Conservation (phyloP, 345 rosid genomes). For the Heritiera littoralis region DNA sequence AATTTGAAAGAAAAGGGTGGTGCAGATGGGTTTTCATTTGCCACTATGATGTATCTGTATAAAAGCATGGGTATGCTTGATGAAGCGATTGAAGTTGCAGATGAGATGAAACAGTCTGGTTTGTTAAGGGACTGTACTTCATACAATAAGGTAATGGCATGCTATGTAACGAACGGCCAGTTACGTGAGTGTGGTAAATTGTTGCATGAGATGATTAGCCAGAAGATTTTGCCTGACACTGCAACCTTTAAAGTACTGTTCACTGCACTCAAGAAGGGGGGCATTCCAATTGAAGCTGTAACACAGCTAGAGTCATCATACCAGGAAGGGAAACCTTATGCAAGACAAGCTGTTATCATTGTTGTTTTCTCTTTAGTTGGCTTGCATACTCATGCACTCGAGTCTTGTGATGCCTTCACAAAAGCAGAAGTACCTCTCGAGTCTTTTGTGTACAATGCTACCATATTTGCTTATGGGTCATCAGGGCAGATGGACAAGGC, state of each 20-base stretch:
- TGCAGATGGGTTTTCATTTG: constrained; percentile 71
- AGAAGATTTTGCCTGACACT: constrained; percentile 59
- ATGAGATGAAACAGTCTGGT: constrained; percentile 78
- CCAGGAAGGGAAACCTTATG: constrained; percentile 64
- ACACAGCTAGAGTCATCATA: constrained; percentile 65
- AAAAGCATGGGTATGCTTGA: constrained; percentile 86
- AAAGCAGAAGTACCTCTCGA: constrained; percentile 46
- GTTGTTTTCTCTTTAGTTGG: constrained; percentile 70
- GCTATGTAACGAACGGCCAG: constrained; percentile 69
- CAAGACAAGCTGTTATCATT: constrained; percentile 58
- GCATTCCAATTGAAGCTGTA: constrained; percentile 72
- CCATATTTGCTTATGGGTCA: constrained; percentile 60
- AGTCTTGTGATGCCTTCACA: constrained; percentile 46
- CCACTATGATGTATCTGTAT: constrained; percentile 80
- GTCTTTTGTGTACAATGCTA: constrained; percentile 65
- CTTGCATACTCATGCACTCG: constrained; percentile 57
- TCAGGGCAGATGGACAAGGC: constrained; percentile 69
- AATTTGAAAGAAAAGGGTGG: constrained; percentile 53
- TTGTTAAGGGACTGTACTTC: constrained; percentile 59
- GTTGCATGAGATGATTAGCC: constrained; percentile 67
- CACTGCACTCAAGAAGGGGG: constrained; percentile 69
- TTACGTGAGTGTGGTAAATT: constrained; percentile 67
- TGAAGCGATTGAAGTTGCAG: constrained; percentile 75
- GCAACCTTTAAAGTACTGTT: constrained; percentile 66
- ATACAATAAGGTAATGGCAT: constrained; percentile 73